A percentile compares a stretch with the other conserved stretches of the same genome.
Conservation (phyloP, 345 rosid genomes). For the Eucalyptus cloeziana region DNA sequence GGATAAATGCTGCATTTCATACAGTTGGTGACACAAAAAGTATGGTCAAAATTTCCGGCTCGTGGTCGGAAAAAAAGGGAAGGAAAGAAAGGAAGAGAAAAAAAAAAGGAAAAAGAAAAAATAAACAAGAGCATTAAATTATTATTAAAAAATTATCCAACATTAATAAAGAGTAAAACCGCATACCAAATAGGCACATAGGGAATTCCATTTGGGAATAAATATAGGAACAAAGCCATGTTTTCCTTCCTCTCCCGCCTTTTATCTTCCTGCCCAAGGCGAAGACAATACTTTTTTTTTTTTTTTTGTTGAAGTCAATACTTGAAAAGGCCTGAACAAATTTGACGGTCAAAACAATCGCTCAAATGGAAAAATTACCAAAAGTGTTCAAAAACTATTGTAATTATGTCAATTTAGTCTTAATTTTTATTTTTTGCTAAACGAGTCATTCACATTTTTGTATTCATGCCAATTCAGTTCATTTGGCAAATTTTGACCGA, state of each 20-base stretch:
- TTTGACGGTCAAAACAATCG: no score
- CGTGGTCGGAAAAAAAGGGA: no score
- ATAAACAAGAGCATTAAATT: no score
- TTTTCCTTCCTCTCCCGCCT: neutral
- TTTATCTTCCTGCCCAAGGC: neutral
- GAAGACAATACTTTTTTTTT: neutral
- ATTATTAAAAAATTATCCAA: neutral
- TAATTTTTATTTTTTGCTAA: no score
- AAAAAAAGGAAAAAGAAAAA: no score
- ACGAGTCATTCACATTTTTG: no score
- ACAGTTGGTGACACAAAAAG: neutral
- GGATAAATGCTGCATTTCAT: neutral
- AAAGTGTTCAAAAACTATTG: accelerated
- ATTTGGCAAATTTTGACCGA: accelerated
- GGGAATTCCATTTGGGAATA: neutral
- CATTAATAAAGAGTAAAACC: neutral
- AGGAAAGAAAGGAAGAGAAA: no score
- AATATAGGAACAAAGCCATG: neutral
- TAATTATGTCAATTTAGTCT: no score
- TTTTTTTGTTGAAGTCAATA: no score
- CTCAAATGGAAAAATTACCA: no score
- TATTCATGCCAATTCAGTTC: no score
- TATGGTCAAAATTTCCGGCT: neutral
- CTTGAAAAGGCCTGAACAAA: neutral
- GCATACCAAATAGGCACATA: neutral